A percentile compares a stretch with the other conserved stretches of the same genome.
Evolutionary conservation across 1,284 basidiomycete species (phyloP).

Genomic region (Peniophora sp.): DNA sequence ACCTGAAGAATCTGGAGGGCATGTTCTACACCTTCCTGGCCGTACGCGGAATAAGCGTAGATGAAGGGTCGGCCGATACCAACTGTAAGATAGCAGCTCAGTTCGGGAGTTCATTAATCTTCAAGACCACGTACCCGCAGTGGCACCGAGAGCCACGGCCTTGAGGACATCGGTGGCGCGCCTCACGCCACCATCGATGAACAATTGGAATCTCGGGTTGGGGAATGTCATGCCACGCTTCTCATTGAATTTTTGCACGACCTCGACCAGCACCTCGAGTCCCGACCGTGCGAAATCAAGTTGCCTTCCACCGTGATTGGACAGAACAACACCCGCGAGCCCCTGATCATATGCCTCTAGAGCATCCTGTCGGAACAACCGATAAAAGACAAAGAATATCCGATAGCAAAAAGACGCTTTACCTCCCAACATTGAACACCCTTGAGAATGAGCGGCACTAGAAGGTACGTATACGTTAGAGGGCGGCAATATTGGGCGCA

Average conservation of each 20-base stretch:
- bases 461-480: background rate
- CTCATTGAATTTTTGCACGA: slow-evolving; percentile 68
- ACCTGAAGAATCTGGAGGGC: slow-evolving; percentile 76
- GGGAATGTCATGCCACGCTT: slow-evolving; percentile 46
- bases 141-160: slow-evolving; percentile 87
- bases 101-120: slow-evolving; percentile 4
- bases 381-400: slow-evolving; percentile 72
- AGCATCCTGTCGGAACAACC: slow-evolving; percentile 72
- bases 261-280: slow-evolving; percentile 85
- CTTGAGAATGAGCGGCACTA: slow-evolving; percentile 89
- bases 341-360: slow-evolving; percentile 82
- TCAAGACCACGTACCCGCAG: slow-evolving; percentile 49
- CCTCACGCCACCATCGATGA: slow-evolving; percentile 89
- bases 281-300: slow-evolving; percentile 89
- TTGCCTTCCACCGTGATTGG: slow-evolving; percentile 91
- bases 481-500: background rate
- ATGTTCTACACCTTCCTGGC: slow-evolving; percentile 72
- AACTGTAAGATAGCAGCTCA: slow-evolving; percentile 30
- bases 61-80: slow-evolving; percentile 81
- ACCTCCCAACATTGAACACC: slow-evolving; percentile 87
- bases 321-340: slow-evolving; percentile 79
- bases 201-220: slow-evolving; percentile 75
- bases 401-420: slow-evolving; percentile 59
- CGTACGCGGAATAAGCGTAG: slow-evolving; percentile 88
- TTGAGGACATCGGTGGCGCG: slow-evolving; percentile 91